Evolutionary conservation across 148 eudicot genomes (phyloP).

Genomic region (Arctostaphylos glauca): DNA sequence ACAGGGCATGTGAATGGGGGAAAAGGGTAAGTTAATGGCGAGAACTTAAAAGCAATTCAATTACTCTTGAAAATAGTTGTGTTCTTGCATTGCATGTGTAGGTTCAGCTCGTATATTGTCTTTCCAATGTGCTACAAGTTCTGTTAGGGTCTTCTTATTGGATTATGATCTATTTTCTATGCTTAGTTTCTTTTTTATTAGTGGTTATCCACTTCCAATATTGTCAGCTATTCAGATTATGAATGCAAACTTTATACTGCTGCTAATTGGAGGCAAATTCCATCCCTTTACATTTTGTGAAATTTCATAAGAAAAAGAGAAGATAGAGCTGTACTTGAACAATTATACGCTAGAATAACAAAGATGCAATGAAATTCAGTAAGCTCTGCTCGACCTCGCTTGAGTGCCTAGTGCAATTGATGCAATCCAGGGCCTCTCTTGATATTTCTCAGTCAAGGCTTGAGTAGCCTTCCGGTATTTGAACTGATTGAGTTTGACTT

Average conservation of each 20-base stretch:
- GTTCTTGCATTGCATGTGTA: not conserved
- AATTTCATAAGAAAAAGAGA: not conserved
- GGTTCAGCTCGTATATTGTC: not conserved
- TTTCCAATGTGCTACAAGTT: not conserved
- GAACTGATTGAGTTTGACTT: not conserved
- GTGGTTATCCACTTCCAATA: not conserved
- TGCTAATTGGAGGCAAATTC: not conserved
- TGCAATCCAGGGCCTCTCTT: not conserved
- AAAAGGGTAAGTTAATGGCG: constrained; percentile 23
- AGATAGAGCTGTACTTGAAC: not conserved
- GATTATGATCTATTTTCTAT: not conserved
- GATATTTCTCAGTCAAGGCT: not conserved
- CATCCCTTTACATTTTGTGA: not conserved
- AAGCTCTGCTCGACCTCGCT: not conserved
- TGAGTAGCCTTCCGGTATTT: not conserved
- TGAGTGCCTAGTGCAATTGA: not conserved
- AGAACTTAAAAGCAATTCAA: not conserved
- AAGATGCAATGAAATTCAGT: not conserved
- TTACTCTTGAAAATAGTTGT: not conserved
- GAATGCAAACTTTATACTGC: not conserved
- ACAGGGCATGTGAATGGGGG: constrained; percentile 34
- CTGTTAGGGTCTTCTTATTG: not conserved
- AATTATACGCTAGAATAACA: not conserved
- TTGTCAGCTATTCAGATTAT: not conserved
- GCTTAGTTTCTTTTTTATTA: not conserved